Base-by-base conservation (phyloP, 306 rosid genomes). In the Sicyos baderoa region DNA sequence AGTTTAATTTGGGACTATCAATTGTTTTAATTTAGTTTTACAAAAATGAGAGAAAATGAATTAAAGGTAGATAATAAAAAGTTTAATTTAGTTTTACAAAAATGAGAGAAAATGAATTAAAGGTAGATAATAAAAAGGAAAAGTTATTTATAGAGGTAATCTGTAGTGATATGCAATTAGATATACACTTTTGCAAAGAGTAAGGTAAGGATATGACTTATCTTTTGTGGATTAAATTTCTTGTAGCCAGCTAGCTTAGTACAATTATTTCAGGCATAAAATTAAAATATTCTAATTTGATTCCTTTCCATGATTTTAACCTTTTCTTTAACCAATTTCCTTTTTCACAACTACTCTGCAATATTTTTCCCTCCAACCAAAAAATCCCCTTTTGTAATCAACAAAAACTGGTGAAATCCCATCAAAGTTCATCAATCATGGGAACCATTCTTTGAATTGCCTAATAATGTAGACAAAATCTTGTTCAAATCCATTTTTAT, bases 211-310 rank as follows among this genome's bases (percentile, higher is more conserved):
- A 57, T 13, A 13, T 57, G 63, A 7, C 9, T 25, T 22, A 23
- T 56, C 16, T 56, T 56, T 56, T 25, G 44, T 15, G 64, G 64
- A 42, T 27, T 13, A 57, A 57, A 25, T 59, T 29, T 7, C 7
- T 59, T 18, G 10, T 29, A 59, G 67, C 23, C 44, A 25, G 19
- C 14, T 16, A 60, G 67, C 67, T 29, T 60, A 60, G 47, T 60
- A 29, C 67, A 60, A 60, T 60, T 32, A 60, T 60, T 8, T n/a
- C 4, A 15, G 19, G 48, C 47, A 60, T 32, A 60, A 60, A 60
- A 29, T 59, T 7, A 32, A 60, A 4, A 60, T 60, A 60, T 63
- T 42, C 69, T 10, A 10, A 63, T 65, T 65, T 65, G 71, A 23
- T 65, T 18, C 54, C 54, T 40, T 65, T 65, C 71, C 40, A 44